Evolutionary conservation across 441 rosid genomes (phyloP).

Genomic region (Euphorbia schlechtendalii): DNA sequence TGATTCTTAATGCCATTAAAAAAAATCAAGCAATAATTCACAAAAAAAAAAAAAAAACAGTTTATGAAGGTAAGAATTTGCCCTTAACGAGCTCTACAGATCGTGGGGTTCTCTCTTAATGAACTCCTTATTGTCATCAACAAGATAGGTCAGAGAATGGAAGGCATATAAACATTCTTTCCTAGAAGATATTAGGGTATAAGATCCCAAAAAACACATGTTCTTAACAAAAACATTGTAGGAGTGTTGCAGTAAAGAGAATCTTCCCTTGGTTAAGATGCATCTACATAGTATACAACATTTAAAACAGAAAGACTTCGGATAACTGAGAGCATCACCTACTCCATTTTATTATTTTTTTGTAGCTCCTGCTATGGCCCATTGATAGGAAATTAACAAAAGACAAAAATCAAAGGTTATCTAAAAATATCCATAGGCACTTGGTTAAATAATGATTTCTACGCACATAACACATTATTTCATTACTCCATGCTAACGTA

Average conservation of each 20-base stretch:
- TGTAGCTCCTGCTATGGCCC: background rate
- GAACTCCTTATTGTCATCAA: background rate
- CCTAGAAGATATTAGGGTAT: background rate
- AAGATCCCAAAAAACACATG: background rate
- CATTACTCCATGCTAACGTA: background rate
- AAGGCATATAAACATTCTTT: background rate
- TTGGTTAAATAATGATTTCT: background rate
- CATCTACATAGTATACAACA: background rate
- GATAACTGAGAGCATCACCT: background rate
- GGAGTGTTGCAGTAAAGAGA: background rate
- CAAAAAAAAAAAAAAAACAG: background rate
- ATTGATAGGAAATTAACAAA: background rate
- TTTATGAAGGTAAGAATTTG: background rate
- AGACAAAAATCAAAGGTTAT: background rate
- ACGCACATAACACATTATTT: background rate
- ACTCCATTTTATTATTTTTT: background rate
- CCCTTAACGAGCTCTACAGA: background rate
- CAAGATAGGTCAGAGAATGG: background rate
- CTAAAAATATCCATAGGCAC: background rate
- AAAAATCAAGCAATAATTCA: background rate
- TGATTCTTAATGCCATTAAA: background rate
- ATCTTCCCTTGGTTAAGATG: conserved; percentile 1
- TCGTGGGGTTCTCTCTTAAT: background rate
- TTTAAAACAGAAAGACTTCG: background rate
- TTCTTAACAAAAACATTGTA: background rate